Conservation (phyloP, 1,139 yeast species). For the Suhomyces wounanorum region DNA sequence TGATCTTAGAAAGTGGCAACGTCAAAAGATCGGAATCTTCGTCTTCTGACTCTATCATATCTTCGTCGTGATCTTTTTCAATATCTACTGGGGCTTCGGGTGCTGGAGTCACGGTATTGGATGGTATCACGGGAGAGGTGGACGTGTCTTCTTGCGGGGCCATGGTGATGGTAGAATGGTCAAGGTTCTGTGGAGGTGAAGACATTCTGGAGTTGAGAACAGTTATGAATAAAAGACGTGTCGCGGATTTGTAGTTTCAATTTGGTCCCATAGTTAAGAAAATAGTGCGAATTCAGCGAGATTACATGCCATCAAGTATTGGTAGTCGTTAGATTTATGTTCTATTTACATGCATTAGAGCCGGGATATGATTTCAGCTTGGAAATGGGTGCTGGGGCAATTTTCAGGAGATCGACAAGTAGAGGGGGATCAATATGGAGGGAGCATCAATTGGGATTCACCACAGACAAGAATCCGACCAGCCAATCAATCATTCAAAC, state of each 20-base stretch:
- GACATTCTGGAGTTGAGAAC: constrained; percentile 6
- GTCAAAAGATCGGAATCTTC: constrained; percentile 26
- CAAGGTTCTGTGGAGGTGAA: constrained; percentile 7
- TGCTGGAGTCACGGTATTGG: constrained; percentile 12
- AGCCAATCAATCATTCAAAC: too few relatives aligned
- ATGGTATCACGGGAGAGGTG: constrained; percentile 11
- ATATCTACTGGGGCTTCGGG: constrained; percentile 8
- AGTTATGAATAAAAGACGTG: constrained; percentile 2
- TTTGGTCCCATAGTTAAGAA: background rate
- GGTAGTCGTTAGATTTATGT: background rate
- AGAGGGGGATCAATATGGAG: too few relatives aligned
- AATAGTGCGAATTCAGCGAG: background rate
- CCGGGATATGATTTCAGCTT: background rate
- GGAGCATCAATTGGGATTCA: too few relatives aligned
- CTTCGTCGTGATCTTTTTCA: background rate
- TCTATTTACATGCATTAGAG: background rate
- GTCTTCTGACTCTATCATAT: constrained; percentile 12
- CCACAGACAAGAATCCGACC: too few relatives aligned
- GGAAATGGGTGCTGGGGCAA: background rate
- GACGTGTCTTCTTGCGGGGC: constrained; percentile 11
- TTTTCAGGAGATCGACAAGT: too few relatives aligned
- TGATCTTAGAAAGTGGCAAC: constrained; percentile 80
- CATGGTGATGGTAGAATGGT: constrained; percentile 1
- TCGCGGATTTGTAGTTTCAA: background rate
- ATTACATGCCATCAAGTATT: background rate